Base-by-base conservation (phyloP, 176 grass and related monocot species). In the Oryza meridionalis region DNA sequence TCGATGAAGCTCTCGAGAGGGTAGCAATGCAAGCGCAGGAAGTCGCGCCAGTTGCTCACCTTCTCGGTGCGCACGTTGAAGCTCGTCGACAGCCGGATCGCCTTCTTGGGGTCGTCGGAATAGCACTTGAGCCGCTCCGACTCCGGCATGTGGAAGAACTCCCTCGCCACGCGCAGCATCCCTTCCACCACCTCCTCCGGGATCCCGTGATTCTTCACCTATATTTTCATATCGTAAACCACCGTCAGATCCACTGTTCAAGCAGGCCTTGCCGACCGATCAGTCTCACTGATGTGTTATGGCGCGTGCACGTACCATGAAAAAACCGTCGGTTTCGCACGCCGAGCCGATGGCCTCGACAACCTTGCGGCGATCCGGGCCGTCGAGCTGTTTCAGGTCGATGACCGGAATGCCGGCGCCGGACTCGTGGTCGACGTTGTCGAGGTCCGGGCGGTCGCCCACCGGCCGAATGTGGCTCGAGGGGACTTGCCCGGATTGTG, bases 61-160 rank as follows among this genome's bases (percentile, higher is more conserved):
- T 95, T 90, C 89, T 98, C 96, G 0, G 87, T 95, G 43, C 89
- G 93, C 55, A 93, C 87, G 84, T 98, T 98, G 91, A 98, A 95
- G 85, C 96, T 98, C 7, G 96, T 92, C 31, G 96, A 98, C 37
- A 98, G 87, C 40, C 96, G 69, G 66, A 86, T 90, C 63, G 91
- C 80, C 88, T 93, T 95, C 55, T 74, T 86, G 55, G 96, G 93
- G 65, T 98, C 96, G 63, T 98, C 93, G 19, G 96, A 98, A 74
- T 93, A 98, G 83, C 84, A 93, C 86, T 98, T 98, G 72, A 98
- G 59, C 89, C 96, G 85, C 83, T 98, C 96, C 21, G 85, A 85
- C 65, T 93, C 93, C 32, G 96, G 93, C 74, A 95, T 72, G 84
- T 93, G 96, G 86, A 98, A 98, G 96, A 98, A 98, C 67, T 95